Base-by-base conservation (phyloP, 75 land plant genomes). In the Pinus tabuliformis region DNA sequence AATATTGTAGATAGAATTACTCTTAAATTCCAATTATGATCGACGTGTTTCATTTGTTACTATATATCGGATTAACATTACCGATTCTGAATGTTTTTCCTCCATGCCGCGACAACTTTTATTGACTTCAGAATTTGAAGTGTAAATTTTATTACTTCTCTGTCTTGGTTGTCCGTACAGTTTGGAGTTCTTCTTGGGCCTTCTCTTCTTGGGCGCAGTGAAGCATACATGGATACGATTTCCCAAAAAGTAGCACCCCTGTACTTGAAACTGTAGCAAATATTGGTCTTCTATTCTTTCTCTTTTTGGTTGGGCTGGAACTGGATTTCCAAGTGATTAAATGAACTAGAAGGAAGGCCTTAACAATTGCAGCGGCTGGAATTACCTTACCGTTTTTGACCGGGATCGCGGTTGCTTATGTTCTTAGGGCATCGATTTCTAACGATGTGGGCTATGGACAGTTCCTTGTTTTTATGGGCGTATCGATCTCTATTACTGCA, bases 401-500 rank as follows among this genome's bases (percentile, higher is more conserved):
- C 20, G 93, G 97, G 58, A 82, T 89, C 60, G 91, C 86, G 16
- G 66, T 89, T 5, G 89, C 96, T 9, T 73, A 83, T 56, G 70
- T 89, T 16, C 89, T 91, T 21, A 78, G 81, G 57, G 57, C 28
- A 26, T 89, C 93, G 61, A 87, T 87, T 8, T 75, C 80, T 37
- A 83, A 86, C 39, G 91, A 81, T 61, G 85, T 82, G 28, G 52
- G 61, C 15, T 79, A 65, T 21, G 75, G 76, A 12, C 64, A 92
- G 22, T 93, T 91, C 76, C 86, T 91, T 45, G 86, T 93, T 13
- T 93, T 93, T 86, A 91, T 93, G 90, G 96, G 94, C 11, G 96
- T 93, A 5, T 91, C 96, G 16, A 81, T 93, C 59, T 93, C 96
- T 54, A 89, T 93, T 58, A 93, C 96, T 22, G 96, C 96, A 24